phyloP scores from a whole-genome alignment of 2,329 filamentous ascomycete species.

The Hypoxylon sp. region DNA sequence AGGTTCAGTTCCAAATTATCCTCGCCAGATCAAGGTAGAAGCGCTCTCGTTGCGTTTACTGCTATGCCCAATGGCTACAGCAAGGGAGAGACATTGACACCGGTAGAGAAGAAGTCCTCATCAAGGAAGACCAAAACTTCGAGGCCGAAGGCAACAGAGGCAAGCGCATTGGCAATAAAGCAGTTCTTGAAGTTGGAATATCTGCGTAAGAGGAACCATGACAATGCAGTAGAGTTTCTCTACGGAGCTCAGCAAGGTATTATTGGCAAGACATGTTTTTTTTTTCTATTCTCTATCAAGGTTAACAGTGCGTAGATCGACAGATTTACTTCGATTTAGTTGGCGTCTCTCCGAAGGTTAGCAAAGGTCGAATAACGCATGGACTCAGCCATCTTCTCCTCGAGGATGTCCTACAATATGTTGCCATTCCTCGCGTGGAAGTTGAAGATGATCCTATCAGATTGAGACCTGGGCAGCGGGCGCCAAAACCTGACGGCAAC shows the following conservation, averaged over 20 bases:
- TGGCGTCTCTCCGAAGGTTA: slow-evolving; percentile 6
- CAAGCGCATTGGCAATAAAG: slow-evolving; percentile 15
- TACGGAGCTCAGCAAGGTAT: slow-evolving; percentile 16
- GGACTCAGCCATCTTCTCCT: slow-evolving; percentile 4
- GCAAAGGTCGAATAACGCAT: slow-evolving; percentile 8
- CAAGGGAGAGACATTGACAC: neutral
- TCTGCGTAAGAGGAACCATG: slow-evolving; percentile 12
- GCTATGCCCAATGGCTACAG: neutral
- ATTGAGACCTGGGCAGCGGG: slow-evolving; percentile 1
- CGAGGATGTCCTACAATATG: slow-evolving; percentile 11
- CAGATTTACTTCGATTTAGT: slow-evolving; percentile 11
- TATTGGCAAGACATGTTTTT: neutral
- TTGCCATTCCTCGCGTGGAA: slow-evolving; percentile 12
- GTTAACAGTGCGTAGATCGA: slow-evolving; percentile 3
- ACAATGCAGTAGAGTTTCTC: slow-evolving; percentile 5
- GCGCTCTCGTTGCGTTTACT: neutral
- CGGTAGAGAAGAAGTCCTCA: slow-evolving; percentile 11
- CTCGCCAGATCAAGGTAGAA: neutral
- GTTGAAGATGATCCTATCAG: slow-evolving; percentile 5
- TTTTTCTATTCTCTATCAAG: neutral
- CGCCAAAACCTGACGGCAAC: slow-evolving; percentile 6
- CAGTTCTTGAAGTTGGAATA: slow-evolving; percentile 7
- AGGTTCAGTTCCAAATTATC: neutral
- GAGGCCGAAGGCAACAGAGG: slow-evolving; percentile 3
- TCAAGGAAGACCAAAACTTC: slow-evolving; percentile 2